Evolutionary conservation across 2,329 filamentous ascomycete genomes (phyloP), one percentile per base, ranked within the genome.

Genomic region (Tympanopsis confertula): DNA sequence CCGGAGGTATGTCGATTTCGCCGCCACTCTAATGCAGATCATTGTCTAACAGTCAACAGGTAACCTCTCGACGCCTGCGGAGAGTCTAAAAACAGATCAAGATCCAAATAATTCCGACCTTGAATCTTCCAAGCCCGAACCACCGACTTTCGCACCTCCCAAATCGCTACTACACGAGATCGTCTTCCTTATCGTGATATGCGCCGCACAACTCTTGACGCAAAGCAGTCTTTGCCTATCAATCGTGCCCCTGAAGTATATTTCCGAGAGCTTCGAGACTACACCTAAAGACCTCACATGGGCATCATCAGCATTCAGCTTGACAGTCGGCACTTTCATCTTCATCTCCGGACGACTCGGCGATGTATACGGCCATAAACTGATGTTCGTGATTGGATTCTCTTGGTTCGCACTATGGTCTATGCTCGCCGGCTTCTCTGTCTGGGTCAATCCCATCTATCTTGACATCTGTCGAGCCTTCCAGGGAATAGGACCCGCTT

Each of bases 301-400:
- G 68, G 52, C 66, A 20, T 55, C 65, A 37, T 64, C 67, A 12
- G 61, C 60, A 10, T 71, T 67, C 47, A 59, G 58, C 29, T 52
- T 71, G 30, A 66, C 64, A 0, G 59, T 65, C 2, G 66, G 68
- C 10, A 68, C 62, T 4, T 69, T 70, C 45, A 68, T 71, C 37
- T 55, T 71, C 5, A 46, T 66, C 3, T 60, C 65, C 1, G 68
- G 67, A 1, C 57, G 66, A 3, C 54, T 69, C 3, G 67, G 67
- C 12, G 66, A 70, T 47, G 42, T 68, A 20, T 69, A 63, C 40
- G 68, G 68, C 5, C 62, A 68, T 47, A 68, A 67, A 48, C 54
- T 48, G 3, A 55, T 71, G 41, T 59, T 71, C 40, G 46, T 71
- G 18, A 49, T 65, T 20, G 69, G 68, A 0, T 70, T 61, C 41